Evolutionary conservation across 1,139 yeast species (phyloP), one percentile per base, ranked within the genome.

Genomic region (Taphrina deformans): DNA sequence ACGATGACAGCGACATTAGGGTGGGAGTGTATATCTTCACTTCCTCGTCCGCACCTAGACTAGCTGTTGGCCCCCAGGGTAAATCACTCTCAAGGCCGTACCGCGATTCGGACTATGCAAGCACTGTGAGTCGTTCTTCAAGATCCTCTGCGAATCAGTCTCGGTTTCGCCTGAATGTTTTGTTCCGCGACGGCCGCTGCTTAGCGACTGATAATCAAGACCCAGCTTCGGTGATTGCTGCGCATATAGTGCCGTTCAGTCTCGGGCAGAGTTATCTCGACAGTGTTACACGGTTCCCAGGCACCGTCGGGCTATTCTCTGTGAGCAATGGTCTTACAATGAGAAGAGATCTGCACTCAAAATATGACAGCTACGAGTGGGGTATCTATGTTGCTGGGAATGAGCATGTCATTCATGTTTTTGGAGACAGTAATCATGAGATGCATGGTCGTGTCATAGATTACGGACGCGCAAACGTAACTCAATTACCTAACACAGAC

Each of bases 351-450:
- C 50, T 45, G 27, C 50, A 45, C 50, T 12, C 50, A 6, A 45
- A 45, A 45, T 45, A 12, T 23, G 50, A 45, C 27, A 45, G 27
- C 50, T 45, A 45, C 50, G 50, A 45, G 18, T 45, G 50, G 50
- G 50, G 50, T 14, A 45, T 45, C 26, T 45, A 18, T 26, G 50
- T 45, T 5, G 10, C 50, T 5, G 12, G 18, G 6, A 26, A 14
- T 5, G 50, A 45, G 18, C 50, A 45, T 14, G 14, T 45, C 27
- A 23, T 45, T 6, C 50, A 45, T 23, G 50, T 45, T 26, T 45
- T 45, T 45, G 50, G 50, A 23, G 50, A 45, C 50, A 45, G 50
- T 45, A 45, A 45, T 45, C 50, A 45, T 45, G 50, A 45, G 27
- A 45, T 45, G 50, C 50, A 45, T 45, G 50, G 50, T 4, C 27